These are phyloP conservation scores for Elsinoe batatas DNA, from an alignment of 2,329 filamentous ascomycete genomes.

Conservation along the genomic window DNA sequence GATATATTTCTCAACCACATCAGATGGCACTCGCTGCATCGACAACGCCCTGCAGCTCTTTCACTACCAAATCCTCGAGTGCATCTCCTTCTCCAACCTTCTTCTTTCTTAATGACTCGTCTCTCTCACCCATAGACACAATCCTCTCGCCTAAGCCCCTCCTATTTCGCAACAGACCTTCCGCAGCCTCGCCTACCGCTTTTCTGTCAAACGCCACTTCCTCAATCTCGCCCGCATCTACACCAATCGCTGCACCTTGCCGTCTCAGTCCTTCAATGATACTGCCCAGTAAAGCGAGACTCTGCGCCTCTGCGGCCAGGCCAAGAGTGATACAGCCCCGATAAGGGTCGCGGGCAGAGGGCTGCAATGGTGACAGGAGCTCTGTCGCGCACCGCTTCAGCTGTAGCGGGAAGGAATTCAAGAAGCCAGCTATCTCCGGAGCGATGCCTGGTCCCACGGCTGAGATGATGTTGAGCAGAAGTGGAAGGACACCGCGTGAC, in stretches of 20 bases:
- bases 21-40: conserved; percentile 2
- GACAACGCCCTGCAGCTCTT: conserved; percentile 51
- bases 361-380: conserved; percentile 50
- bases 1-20: neutral
- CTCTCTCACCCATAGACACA: conserved; percentile 61
- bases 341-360: conserved; percentile 30
- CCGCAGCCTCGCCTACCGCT: conserved; percentile 67
- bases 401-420: conserved; percentile 80
- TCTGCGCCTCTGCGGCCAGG: conserved; percentile 67
- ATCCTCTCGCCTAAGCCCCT: conserved; percentile 62
- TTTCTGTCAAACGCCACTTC: conserved; percentile 65
- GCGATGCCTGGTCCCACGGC: conserved; percentile 73
- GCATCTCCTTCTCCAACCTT: conserved; percentile 38
- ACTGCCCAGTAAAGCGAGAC: conserved; percentile 62
- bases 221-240: conserved; percentile 54
- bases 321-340: conserved; percentile 59
- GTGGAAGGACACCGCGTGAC: conserved; percentile 75
- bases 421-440: conserved; percentile 72
- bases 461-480: conserved; percentile 79
- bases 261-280: conserved; percentile 59
- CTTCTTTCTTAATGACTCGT: conserved; percentile 50
- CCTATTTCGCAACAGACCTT: conserved; percentile 59
- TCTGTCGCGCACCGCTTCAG: conserved; percentile 61
- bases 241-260: conserved; percentile 51
- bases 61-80: conserved; percentile 66